Conservation (phyloP, 1,284 basidiomycete genomes). For the Thecaphora thlaspeos region DNA sequence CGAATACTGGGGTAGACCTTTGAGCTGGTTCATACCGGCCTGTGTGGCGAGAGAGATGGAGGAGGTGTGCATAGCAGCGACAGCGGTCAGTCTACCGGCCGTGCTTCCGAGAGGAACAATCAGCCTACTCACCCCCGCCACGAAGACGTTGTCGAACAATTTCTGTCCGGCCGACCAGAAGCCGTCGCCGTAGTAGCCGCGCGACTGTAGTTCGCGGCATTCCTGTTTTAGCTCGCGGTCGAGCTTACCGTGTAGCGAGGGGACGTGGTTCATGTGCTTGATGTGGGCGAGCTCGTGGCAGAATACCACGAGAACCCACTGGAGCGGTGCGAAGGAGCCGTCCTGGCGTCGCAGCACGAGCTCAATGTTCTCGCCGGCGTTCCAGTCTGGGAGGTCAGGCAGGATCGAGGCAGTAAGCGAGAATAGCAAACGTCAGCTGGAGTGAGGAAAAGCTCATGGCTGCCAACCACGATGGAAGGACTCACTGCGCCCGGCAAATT, state of each 20-base stretch:
- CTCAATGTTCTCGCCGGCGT: conserved; percentile 45
- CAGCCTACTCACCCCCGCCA: conserved; percentile 10
- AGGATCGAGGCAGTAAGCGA: not conserved
- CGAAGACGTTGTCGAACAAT: conserved; percentile 28
- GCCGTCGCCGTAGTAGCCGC: conserved; percentile 47
- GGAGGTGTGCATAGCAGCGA: no score
- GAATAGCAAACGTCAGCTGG: no score
- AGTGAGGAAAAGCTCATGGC: no score
- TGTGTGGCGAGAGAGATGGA: not conserved
- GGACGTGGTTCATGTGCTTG: conserved; percentile 47
- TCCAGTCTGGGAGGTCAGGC: conserved; percentile 22
- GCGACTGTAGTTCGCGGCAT: conserved; percentile 26
- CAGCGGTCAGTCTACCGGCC: no score
- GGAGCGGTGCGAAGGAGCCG: conserved; percentile 36
- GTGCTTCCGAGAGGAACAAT: not conserved
- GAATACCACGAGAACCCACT: conserved; percentile 42
- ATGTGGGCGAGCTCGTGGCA: conserved; percentile 48
- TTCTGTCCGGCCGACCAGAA: conserved; percentile 44
- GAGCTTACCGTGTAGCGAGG: conserved; percentile 39
- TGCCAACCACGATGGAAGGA: not conserved
- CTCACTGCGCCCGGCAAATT: conserved; percentile 37
- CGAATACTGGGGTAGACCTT: conserved; percentile 36
- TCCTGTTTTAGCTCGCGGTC: conserved; percentile 31
- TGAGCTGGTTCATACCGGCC: conserved; percentile 17
- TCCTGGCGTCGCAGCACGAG: conserved; percentile 34